These are phyloP conservation scores for Lentinula sp. DNA, from an alignment of 768 basidiomycete species.

Conservation along the genomic window DNA sequence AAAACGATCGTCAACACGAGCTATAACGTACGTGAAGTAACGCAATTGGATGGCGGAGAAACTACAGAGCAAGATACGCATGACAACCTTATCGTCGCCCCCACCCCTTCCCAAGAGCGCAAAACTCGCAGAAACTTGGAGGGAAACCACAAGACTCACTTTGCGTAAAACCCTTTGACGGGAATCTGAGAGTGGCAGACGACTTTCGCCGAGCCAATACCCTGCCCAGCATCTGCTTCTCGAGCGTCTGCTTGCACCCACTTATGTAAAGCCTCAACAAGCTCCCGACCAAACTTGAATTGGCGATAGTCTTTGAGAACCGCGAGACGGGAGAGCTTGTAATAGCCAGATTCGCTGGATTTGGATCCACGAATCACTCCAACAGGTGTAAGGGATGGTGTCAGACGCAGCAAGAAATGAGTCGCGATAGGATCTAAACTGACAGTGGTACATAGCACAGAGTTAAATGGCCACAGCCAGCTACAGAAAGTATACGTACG, in stretches of 20 bases:
- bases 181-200: conserved; percentile 67
- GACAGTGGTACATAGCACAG: not conserved
- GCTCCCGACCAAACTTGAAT: conserved; percentile 56
- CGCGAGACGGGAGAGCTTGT: conserved; percentile 71
- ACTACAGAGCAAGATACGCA: not conserved
- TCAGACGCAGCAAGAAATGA: conserved; percentile 68
- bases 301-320: conserved; percentile 62
- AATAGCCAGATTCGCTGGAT: conserved; percentile 35
- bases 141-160: conserved; percentile 38
- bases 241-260: conserved; percentile 47
- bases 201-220: conserved; percentile 28
- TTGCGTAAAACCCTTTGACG: conserved; percentile 69
- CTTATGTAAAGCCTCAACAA: conserved; percentile 57
- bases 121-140: not conserved
- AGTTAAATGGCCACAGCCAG: not conserved
- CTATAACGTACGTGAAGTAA: not conserved
- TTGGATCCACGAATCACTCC: conserved; percentile 61
- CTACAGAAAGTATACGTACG: not conserved
- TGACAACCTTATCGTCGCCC: not conserved
- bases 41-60: conserved; percentile 11
- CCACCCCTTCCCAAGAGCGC: not conserved
- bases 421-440: conserved; percentile 60
- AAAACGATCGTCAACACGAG: conserved; percentile 10
- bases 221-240: conserved; percentile 8
- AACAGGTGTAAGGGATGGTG: conserved; percentile 52